phyloP scores from a whole-genome alignment of 345 rosid genomes.

The Eucalyptus pumila region DNA sequence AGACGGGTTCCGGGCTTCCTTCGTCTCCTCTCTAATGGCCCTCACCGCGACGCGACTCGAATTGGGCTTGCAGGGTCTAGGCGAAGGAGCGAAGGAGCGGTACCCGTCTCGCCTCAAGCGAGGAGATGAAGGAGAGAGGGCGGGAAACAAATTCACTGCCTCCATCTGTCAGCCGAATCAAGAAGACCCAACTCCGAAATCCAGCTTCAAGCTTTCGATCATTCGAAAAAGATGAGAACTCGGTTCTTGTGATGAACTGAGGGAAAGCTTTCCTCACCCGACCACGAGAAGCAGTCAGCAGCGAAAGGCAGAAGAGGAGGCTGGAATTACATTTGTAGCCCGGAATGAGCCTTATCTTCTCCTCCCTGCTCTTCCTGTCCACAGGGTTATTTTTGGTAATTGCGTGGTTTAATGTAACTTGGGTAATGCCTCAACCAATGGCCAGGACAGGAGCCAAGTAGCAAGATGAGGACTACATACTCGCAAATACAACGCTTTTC shows the following conservation, averaged over 20 bases:
- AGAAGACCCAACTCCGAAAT: neutral
- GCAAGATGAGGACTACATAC: neutral
- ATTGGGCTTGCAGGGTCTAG: constrained; percentile 5
- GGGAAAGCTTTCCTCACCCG: neutral
- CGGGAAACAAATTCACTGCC: neutral
- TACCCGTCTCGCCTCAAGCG: constrained; percentile 1
- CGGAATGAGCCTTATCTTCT: neutral
- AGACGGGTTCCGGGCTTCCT: constrained; percentile 20
- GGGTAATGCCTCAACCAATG: neutral
- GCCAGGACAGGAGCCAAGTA: constrained; percentile 1
- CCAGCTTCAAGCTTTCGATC: neutral
- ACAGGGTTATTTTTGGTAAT: neutral
- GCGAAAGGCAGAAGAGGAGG: neutral
- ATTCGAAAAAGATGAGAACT: neutral
- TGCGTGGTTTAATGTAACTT: neutral
- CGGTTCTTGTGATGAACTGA: neutral
- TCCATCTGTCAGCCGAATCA: neutral
- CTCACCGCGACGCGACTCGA: constrained; percentile 23
- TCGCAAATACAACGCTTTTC: neutral
- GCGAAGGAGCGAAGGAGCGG: constrained; percentile 3
- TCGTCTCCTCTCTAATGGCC: constrained; percentile 51
- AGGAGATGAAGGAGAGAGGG: neutral
- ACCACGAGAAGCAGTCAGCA: neutral
- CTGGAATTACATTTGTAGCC: neutral
- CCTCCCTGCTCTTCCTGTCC: neutral